A percentile compares a stretch with the other conserved stretches of the same genome.
These are phyloP conservation scores for Rhynchosporium graminicola DNA, from an alignment of 2,329 filamentous ascomycete species.

Conservation along the genomic window DNA sequence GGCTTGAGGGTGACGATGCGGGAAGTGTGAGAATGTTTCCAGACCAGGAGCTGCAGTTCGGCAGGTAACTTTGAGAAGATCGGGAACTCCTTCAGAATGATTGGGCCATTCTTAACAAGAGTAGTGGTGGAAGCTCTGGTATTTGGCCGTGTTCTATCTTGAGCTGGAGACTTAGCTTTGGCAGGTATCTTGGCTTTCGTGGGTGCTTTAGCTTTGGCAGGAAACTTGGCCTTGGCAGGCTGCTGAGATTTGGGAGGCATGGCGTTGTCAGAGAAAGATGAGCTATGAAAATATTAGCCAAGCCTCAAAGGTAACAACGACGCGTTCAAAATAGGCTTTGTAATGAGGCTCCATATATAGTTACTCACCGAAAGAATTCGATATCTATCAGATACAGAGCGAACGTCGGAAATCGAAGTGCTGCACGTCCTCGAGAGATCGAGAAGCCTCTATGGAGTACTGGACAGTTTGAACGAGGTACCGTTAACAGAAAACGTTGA, in stretches of 20 bases:
- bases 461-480: neutral
- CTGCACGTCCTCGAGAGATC: neutral
- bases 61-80: conserved; percentile 12
- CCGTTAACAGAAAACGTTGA: neutral
- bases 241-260: neutral
- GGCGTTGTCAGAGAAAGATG: neutral
- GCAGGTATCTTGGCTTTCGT: neutral
- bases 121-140: too few species aligned
- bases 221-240: too few species aligned
- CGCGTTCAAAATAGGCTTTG: too few species aligned
- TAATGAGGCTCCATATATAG: neutral
- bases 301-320: neutral
- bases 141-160: neutral
- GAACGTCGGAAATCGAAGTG: neutral
- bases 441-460: neutral
- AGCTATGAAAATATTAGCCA: neutral
- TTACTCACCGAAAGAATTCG: neutral
- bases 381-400: neutral
- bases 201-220: too few species aligned
- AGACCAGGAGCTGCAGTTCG: conserved; percentile 12
- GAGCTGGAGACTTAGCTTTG: neutral
- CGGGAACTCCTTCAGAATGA: conserved; percentile 2
- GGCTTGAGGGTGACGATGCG: conserved; percentile 11
- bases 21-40: neutral
- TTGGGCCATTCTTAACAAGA: neutral